These are phyloP conservation scores for Spirogloea muscicola DNA, from an alignment of 139 green algal species.

Conservation along the genomic window DNA sequence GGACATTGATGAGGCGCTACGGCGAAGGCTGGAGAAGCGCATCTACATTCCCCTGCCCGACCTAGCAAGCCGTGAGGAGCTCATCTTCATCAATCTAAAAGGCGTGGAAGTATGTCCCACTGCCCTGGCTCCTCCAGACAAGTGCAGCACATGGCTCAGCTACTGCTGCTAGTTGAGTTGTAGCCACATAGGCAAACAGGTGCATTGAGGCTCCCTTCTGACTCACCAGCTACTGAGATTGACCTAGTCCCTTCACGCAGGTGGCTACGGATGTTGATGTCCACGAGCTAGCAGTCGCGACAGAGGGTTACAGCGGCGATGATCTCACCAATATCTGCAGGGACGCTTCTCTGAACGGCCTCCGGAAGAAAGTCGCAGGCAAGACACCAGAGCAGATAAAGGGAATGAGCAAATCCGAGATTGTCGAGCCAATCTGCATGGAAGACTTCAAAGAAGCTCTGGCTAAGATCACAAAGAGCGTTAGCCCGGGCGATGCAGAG, in stretches of 20 bases:
- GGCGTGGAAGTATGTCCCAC: conserved; percentile 40
- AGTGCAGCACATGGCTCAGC: too few relatives aligned
- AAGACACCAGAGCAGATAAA: conserved; percentile 67
- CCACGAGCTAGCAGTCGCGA: conserved; percentile 56
- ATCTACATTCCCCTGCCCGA: conserved; percentile 91
- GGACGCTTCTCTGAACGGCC: conserved; percentile 85
- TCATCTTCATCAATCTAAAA: conserved; percentile 80
- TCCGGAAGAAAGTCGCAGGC: conserved; percentile 76
- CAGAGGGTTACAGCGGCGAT: conserved; percentile 81
- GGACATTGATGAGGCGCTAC: conserved; percentile 90
- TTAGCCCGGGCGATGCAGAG: conserved; percentile 71
- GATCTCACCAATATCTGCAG: conserved; percentile 88
- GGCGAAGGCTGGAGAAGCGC: conserved; percentile 85
- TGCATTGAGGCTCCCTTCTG: too few relatives aligned
- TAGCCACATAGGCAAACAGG: too few relatives aligned
- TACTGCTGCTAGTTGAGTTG: too few relatives aligned
- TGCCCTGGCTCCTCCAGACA: too few relatives aligned
- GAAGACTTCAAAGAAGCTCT: conserved; percentile 64
- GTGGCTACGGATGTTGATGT: conserved; percentile 63
- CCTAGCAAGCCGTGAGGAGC: conserved; percentile 62
- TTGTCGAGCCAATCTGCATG: conserved; percentile 46
- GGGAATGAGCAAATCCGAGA: conserved; percentile 46
- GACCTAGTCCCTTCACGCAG: too few relatives aligned
- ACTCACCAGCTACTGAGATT: too few relatives aligned
- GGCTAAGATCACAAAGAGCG: conserved; percentile 73